Evolutionary conservation across 2,329 filamentous ascomycete genomes (phyloP), one percentile per base, ranked within the genome.

Genomic region (Sporothrix sp.): DNA sequence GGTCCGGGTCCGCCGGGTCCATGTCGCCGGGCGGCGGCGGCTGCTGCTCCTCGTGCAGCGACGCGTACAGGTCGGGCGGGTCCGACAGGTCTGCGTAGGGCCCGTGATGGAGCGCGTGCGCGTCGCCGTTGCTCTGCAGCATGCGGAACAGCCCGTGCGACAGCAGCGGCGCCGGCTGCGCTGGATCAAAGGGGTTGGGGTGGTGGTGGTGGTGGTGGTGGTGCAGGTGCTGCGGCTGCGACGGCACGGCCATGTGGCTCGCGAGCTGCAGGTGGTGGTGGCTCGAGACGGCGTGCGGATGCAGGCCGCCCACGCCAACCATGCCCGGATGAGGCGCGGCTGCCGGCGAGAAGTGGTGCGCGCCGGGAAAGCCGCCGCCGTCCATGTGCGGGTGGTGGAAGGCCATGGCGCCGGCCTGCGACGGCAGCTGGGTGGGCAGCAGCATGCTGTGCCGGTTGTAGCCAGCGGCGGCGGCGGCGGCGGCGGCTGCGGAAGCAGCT

Each of bases 21-120:
- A 90, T 87, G 63, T 91, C 86, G 60, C 87, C 83, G 1, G 84
- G 81, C 1, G 86, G 85, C 7, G 86, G 86, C 7, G 82, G 78
- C 1, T 81, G 73, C 55, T 85, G 84, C 61, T 87, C 82, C 60
- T 89, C 84, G 51, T 82, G 76, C 2, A 91, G 73, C 4, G 84
- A 84, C 1, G 82, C 83, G 58, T 87, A 88, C 52, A 91, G 68
- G 63, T 91, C 84, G 9, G 86, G 86, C 4, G 84, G 84, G 56
- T 87, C 84, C 8, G 83, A 84, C 44, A 86, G 71, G 58, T 87
- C 83, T 3, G 83, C 74, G 63, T 86, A 88, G 65, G 87, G 84
- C 3, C 79, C 75, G 46, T 82, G 75, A 46, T 82, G 82, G 33
- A 84, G 69, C 1, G 75, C 71, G 62, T 85, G 80, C 10, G 81